Percentiles rank a stretch among this genome's conserved stretches.
Evolutionary conservation across 305 asterid species (phyloP).

Genomic region (Fraxinus paxiana): DNA sequence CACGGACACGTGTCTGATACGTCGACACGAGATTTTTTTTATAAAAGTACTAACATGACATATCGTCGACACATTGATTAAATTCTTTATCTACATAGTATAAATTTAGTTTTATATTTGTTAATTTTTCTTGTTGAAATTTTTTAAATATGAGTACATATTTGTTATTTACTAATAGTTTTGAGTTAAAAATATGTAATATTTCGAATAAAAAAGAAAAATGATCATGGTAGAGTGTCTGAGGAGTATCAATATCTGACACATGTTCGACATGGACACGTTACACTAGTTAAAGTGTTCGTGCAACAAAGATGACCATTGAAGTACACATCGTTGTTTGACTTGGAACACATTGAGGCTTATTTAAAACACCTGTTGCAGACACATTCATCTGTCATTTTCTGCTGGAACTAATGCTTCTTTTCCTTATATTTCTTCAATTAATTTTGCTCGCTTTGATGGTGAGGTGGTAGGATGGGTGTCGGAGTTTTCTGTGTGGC

Average conservation of each 20-base stretch:
- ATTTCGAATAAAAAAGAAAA: no score
- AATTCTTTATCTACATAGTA: neutral
- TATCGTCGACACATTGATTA: neutral
- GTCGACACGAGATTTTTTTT: no score
- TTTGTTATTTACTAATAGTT: no score
- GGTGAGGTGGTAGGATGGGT: neutral
- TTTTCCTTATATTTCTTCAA: neutral
- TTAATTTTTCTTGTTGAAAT: no score
- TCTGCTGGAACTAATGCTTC: neutral
- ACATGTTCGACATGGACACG: neutral
- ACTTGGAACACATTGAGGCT: neutral
- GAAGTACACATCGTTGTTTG: neutral
- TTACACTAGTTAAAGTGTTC: neutral
- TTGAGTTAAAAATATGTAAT: neutral
- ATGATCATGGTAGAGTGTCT: neutral
- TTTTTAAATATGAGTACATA: neutral
- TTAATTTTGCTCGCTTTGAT: neutral
- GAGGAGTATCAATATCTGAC: neutral
- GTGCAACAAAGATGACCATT: neutral
- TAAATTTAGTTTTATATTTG: neutral
- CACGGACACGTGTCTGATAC: neutral
- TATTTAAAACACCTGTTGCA: neutral
- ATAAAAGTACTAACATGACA: neutral
- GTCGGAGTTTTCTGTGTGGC: neutral
- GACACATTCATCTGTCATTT: neutral